phyloP scores from a whole-genome alignment of 108 stramenopile species.

The Cyclotella choctawhatcheeana region DNA sequence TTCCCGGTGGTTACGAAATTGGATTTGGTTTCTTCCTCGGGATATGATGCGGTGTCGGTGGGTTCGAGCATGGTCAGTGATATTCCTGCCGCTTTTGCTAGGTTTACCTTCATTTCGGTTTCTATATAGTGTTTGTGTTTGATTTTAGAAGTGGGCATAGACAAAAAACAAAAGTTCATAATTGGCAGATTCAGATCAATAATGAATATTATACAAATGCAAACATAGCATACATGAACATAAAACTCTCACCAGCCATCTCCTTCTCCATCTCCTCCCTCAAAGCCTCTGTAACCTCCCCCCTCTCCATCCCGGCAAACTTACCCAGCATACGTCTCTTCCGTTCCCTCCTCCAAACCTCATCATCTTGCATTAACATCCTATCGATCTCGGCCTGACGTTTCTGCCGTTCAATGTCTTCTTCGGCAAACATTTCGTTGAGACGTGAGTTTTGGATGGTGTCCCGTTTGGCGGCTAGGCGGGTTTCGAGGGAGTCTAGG shows the following conservation, averaged over 20 bases:
- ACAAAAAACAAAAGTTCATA: background rate
- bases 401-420: constrained; percentile 21
- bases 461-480: constrained; percentile 26
- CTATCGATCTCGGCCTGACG: constrained; percentile 50
- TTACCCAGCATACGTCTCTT: constrained; percentile 65
- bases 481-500: background rate
- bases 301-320: constrained; percentile 66
- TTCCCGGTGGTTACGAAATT: constrained; percentile 3
- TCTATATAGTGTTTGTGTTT: constrained; percentile 22
- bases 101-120: constrained; percentile 53
- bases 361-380: constrained; percentile 66
- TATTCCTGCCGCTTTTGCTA: constrained; percentile 64
- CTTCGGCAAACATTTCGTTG: constrained; percentile 48
- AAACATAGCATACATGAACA: background rate
- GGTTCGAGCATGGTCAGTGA: constrained; percentile 66
- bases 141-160: background rate
- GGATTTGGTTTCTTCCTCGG: constrained; percentile 4
- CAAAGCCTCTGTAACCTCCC: constrained; percentile 59
- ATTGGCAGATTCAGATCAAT: background rate
- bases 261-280: constrained; percentile 53
- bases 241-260: constrained; percentile 41
- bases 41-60: constrained; percentile 17
- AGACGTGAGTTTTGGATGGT: constrained; percentile 41
- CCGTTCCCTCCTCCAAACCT: constrained; percentile 66
- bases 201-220: background rate